Conservation (phyloP, 176 grass and related monocot species). For the Elaeis guineensis region DNA sequence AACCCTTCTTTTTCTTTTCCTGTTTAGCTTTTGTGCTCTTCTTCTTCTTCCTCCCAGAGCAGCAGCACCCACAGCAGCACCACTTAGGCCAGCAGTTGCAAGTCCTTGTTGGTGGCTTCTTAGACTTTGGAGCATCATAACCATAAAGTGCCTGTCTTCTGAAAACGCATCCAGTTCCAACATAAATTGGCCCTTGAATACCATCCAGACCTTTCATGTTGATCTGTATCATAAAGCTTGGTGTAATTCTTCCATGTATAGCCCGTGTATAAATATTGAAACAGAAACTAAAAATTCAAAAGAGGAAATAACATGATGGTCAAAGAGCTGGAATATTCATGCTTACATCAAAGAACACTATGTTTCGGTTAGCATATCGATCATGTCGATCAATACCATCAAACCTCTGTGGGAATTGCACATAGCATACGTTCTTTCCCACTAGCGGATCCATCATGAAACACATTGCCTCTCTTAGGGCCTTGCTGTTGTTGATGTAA, state of each 20-base stretch:
- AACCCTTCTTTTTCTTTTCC: slow-evolving; percentile 60
- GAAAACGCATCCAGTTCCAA: slow-evolving; percentile 87
- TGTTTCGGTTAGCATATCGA: slow-evolving; percentile 86
- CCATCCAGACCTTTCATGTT: slow-evolving; percentile 98
- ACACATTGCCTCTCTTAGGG: slow-evolving; percentile 83
- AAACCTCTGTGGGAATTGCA: slow-evolving; percentile 90
- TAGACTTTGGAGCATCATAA: slow-evolving; percentile 77
- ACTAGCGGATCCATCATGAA: slow-evolving; percentile 98
- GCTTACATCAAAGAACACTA: slow-evolving; percentile 95
- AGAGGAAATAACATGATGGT: background rate
- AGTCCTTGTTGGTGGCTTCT: slow-evolving; percentile 73
- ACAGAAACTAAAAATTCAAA: background rate
- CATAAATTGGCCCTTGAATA: slow-evolving; percentile 97
- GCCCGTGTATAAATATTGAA: background rate
- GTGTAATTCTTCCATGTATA: too few species aligned
- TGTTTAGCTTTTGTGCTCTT: slow-evolving; percentile 57
- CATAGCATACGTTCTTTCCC: slow-evolving; percentile 81
- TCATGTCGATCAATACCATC: slow-evolving; percentile 85
- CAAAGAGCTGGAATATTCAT: background rate
- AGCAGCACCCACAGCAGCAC: slow-evolving; percentile 53
- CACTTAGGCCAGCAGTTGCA: slow-evolving; percentile 93
- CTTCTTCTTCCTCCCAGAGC: slow-evolving; percentile 46
- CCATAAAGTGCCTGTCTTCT: slow-evolving; percentile 74
- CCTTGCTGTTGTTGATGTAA: slow-evolving; percentile 90
- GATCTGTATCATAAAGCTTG: slow-evolving; percentile 41